phyloP scores from a whole-genome alignment of 1,284 basidiomycete species.

The Ustilago sp. region DNA sequence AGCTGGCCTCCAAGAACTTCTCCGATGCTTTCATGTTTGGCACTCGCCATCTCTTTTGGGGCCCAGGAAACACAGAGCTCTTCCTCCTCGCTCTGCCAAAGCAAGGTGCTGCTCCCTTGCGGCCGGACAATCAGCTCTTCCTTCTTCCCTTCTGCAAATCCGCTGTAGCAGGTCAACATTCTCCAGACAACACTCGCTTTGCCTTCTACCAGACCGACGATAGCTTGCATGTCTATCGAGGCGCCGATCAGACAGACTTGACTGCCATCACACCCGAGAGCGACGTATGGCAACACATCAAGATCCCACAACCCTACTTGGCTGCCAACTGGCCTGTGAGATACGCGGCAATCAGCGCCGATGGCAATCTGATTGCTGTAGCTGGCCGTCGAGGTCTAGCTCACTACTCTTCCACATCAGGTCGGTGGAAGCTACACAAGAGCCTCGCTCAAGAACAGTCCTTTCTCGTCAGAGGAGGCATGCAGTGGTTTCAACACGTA shows the following conservation, averaged over 20 bases:
- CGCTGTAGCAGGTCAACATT: conserved; percentile 89
- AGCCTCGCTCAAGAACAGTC: conserved; percentile 87
- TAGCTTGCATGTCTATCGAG: conserved; percentile 91
- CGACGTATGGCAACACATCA: conserved; percentile 75
- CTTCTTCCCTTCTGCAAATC: conserved; percentile 87
- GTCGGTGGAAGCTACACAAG: conserved; percentile 92
- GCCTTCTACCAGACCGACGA: conserved; percentile 97
- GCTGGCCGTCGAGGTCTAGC: conserved; percentile 90
- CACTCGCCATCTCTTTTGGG: conserved; percentile 70
- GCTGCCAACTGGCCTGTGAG: conserved; percentile 93
- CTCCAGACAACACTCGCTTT: conserved; percentile 92
- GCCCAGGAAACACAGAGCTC: conserved; percentile 61
- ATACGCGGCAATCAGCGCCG: conserved; percentile 89
- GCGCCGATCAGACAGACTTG: conserved; percentile 96
- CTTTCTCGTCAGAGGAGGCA: conserved; percentile 87
- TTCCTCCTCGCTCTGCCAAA: conserved; percentile 43
- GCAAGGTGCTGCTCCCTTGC: conserved; percentile 16
- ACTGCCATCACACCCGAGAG: conserved; percentile 98
- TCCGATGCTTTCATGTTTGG: conserved; percentile 89
- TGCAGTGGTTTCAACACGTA: conserved; percentile 97
- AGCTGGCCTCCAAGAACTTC: conserved; percentile 72
- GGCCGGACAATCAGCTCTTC: conserved; percentile 50
- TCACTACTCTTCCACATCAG: conserved; percentile 92
- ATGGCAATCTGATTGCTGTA: conserved; percentile 91
- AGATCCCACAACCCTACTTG: conserved; percentile 90